Conservation (phyloP, 805 yeast genomes). For the Teunomyces gatunensis region DNA sequence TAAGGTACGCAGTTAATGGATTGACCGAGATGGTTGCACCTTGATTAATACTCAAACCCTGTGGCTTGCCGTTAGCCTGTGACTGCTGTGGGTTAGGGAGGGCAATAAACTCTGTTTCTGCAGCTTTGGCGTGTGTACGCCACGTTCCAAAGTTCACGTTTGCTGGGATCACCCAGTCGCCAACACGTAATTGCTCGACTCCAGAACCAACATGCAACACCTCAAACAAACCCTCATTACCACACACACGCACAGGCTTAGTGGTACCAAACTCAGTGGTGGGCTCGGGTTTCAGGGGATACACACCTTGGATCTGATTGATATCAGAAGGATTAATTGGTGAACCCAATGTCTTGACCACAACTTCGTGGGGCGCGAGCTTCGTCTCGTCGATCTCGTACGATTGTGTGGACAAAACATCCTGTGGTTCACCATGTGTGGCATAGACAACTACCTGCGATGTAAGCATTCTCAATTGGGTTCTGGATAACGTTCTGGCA, state of each 20-base stretch:
- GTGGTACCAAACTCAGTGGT: slow-evolving; percentile 53
- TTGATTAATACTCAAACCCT: slow-evolving; percentile 42
- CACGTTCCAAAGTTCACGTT: slow-evolving; percentile 87
- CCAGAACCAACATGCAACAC: slow-evolving; percentile 67
- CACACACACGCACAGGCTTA: slow-evolving; percentile 78
- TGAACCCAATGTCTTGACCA: slow-evolving; percentile 38
- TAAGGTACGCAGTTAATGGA: slow-evolving; percentile 87
- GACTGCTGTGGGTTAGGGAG: slow-evolving; percentile 55
- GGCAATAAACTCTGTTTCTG: slow-evolving; percentile 51
- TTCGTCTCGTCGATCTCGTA: slow-evolving; percentile 49
- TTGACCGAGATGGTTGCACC: slow-evolving; percentile 92
- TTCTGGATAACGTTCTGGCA: background rate
- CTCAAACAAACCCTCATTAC: slow-evolving; percentile 91
- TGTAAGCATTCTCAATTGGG: slow-evolving; percentile 35
- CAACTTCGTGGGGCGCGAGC: slow-evolving; percentile 32
- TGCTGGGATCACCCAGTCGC: slow-evolving; percentile 88
- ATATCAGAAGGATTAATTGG: slow-evolving; percentile 46
- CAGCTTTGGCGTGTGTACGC: slow-evolving; percentile 72
- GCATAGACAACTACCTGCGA: slow-evolving; percentile 69
- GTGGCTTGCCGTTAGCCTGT: slow-evolving; percentile 29
- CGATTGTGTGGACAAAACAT: slow-evolving; percentile 51
- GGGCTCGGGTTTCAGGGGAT: slow-evolving; percentile 48
- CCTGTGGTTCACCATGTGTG: slow-evolving; percentile 64
- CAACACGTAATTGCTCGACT: slow-evolving; percentile 49
- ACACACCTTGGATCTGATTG: slow-evolving; percentile 47